These are phyloP conservation scores for Exophiala bonariae DNA, from an alignment of 2,329 filamentous ascomycete species.

Conservation along the genomic window DNA sequence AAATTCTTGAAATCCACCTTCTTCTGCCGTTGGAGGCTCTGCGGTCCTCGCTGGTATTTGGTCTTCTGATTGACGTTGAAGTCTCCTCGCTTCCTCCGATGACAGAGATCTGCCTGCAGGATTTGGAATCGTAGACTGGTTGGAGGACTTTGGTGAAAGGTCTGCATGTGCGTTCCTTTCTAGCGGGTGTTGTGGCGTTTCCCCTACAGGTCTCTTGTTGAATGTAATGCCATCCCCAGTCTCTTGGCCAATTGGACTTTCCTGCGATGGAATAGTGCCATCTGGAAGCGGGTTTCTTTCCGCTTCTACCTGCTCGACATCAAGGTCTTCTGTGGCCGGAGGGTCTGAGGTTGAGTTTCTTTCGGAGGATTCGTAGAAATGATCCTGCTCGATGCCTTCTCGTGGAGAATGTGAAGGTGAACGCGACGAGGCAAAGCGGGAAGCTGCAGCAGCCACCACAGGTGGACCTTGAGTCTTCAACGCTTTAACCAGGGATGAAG, in stretches of 20 bases:
- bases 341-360: conserved; percentile 41
- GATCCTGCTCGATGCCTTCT: conserved; percentile 50
- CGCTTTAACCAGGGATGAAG: conserved; percentile 64
- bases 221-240: conserved; percentile 22
- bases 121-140: conserved; percentile 42
- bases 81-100: conserved; percentile 44
- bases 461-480: conserved; percentile 49
- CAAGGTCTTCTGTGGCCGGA: conserved; percentile 39
- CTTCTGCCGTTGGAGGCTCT: conserved; percentile 39
- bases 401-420: conserved; percentile 10
- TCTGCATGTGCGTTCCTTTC: conserved; percentile 32
- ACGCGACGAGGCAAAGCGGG: conserved; percentile 41
- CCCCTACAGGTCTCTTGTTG: conserved; percentile 27
- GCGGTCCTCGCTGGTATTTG: conserved; percentile 55
- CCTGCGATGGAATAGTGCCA: conserved; percentile 47
- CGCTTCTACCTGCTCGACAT: conserved; percentile 49
- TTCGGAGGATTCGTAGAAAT: conserved; percentile 48
- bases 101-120: conserved; percentile 35
- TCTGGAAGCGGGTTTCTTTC: conserved; percentile 47
- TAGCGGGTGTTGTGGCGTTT: conserved; percentile 29
- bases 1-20: conserved; percentile 29
- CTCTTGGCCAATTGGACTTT: conserved; percentile 17
- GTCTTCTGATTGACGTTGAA: conserved; percentile 51
- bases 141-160: conserved; percentile 40
- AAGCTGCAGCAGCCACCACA: conserved; percentile 19